phyloP scores from a whole-genome alignment of 2,329 filamentous ascomycete species.

The Ambrosiella beaveri region DNA sequence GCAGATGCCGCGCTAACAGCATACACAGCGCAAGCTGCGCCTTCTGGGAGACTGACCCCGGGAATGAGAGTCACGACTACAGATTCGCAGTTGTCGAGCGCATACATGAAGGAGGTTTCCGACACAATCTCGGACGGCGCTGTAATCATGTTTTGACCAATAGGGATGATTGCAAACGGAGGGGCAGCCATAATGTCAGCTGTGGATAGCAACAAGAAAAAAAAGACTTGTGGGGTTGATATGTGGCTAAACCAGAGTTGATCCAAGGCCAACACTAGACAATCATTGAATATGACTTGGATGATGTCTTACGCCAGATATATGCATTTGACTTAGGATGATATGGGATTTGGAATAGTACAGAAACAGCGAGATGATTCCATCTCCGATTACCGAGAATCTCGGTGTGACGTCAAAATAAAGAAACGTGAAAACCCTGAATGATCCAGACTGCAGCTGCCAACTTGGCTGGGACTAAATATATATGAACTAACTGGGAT shows the following conservation, averaged over 20 bases:
- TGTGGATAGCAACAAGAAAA: background rate
- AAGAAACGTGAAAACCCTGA: too few relatives aligned
- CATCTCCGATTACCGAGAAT: too few relatives aligned
- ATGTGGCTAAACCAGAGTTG: background rate
- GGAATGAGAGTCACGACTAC: conserved; percentile 82
- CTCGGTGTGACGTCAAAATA: too few relatives aligned
- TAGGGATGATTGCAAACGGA: conserved; percentile 43
- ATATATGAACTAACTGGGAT: too few relatives aligned
- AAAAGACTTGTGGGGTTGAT: background rate
- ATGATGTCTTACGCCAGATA: too few relatives aligned
- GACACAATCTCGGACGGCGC: conserved; percentile 35
- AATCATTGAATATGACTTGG: background rate
- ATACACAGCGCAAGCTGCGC: conserved; percentile 79
- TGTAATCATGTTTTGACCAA: conserved; percentile 40
- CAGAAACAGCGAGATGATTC: background rate
- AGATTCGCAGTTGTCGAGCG: conserved; percentile 40
- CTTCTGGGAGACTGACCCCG: conserved; percentile 50
- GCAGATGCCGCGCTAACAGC: conserved; percentile 39
- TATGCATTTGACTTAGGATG: too few relatives aligned
- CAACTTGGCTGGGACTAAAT: too few relatives aligned
- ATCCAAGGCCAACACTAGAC: background rate
- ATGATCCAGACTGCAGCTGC: too few relatives aligned
- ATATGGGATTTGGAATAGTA: background rate
- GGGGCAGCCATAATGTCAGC: conserved; percentile 24
- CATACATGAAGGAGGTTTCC: conserved; percentile 38